A percentile compares a stretch with the other conserved stretches of the same genome.
These are phyloP conservation scores for Nakazawaea ernobii DNA, from an alignment of 805 yeast genomes.

Conservation along the genomic window DNA sequence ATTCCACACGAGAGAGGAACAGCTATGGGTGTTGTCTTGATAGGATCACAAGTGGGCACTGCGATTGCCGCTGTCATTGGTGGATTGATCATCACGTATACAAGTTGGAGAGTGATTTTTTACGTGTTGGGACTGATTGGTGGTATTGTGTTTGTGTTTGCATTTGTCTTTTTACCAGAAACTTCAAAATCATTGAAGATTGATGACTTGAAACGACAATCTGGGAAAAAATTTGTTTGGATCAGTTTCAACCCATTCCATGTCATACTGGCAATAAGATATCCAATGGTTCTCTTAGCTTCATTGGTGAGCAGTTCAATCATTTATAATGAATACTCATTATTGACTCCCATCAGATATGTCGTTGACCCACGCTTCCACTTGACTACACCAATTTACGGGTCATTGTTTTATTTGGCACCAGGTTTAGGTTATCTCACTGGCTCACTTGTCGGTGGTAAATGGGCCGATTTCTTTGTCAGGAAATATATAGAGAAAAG, in stretches of 20 bases:
- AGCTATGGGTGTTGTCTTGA: slow-evolving; percentile 42
- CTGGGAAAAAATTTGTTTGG: slow-evolving; percentile 33
- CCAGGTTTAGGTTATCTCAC: slow-evolving; percentile 50
- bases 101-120: slow-evolving; percentile 49
- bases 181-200: slow-evolving; percentile 31
- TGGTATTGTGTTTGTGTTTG: slow-evolving; percentile 25
- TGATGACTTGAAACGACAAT: slow-evolving; percentile 21
- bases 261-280: slow-evolving; percentile 35
- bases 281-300: slow-evolving; percentile 37
- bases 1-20: slow-evolving; percentile 45
- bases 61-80: slow-evolving; percentile 49
- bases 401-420: slow-evolving; percentile 49
- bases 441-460: slow-evolving; percentile 49
- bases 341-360: slow-evolving; percentile 50
- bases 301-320: slow-evolving; percentile 36
- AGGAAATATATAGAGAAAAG: slow-evolving; percentile 34
- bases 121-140: slow-evolving; percentile 43
- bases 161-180: slow-evolving; percentile 39
- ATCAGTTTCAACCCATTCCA: slow-evolving; percentile 40
- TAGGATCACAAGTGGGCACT: slow-evolving; percentile 50
- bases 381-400: slow-evolving; percentile 39
- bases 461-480: slow-evolving; percentile 44
- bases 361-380: slow-evolving; percentile 52
- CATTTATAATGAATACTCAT: slow-evolving; percentile 43
- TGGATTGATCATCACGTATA: slow-evolving; percentile 44